Percentiles rank a stretch among this genome's conserved stretches.
Conservation (phyloP, 208 protist genomes). For the Acanthamoeba pearcei region DNA sequence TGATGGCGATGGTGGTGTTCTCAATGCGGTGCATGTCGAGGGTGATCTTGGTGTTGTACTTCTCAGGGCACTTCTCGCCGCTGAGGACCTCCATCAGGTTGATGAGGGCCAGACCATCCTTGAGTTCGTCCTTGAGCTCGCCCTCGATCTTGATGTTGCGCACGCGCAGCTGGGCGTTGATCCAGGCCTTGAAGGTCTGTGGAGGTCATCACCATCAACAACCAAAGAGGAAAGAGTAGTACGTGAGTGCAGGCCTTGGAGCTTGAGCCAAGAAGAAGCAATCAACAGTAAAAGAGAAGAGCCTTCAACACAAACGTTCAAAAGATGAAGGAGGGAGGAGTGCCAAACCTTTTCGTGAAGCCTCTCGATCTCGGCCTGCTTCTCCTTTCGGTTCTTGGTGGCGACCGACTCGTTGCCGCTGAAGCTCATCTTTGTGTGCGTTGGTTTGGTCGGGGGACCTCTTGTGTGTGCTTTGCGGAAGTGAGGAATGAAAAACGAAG, state of each 20-base stretch:
- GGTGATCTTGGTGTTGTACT: constrained; percentile 70
- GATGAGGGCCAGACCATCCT: constrained; percentile 82
- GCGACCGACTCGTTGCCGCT: constrained; percentile 65
- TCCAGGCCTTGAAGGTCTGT: constrained; percentile 83
- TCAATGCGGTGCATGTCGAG: constrained; percentile 55
- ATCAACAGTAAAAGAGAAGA: too few species aligned
- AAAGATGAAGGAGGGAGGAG: neutral
- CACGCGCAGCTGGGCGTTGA: constrained; percentile 83
- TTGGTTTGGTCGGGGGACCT: neutral
- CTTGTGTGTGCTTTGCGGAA: neutral
- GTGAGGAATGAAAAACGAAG: neutral
- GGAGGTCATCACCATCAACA: constrained; percentile 12
- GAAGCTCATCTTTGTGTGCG: constrained; percentile 28
- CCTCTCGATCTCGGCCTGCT: constrained; percentile 65
- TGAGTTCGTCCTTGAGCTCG: constrained; percentile 76
- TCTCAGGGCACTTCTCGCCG: constrained; percentile 64
- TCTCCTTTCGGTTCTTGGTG: constrained; percentile 59
- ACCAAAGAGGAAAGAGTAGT: neutral
- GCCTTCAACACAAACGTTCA: too few species aligned
- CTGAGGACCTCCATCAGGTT: constrained; percentile 68
- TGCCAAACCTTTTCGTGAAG: constrained; percentile 47
- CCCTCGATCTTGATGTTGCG: constrained; percentile 74
- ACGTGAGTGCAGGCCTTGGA: neutral
- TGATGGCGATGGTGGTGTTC: constrained; percentile 73
- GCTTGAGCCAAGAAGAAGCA: neutral